Base-by-base conservation (phyloP, 805 yeast genomes). In the Ogataea corticis region DNA sequence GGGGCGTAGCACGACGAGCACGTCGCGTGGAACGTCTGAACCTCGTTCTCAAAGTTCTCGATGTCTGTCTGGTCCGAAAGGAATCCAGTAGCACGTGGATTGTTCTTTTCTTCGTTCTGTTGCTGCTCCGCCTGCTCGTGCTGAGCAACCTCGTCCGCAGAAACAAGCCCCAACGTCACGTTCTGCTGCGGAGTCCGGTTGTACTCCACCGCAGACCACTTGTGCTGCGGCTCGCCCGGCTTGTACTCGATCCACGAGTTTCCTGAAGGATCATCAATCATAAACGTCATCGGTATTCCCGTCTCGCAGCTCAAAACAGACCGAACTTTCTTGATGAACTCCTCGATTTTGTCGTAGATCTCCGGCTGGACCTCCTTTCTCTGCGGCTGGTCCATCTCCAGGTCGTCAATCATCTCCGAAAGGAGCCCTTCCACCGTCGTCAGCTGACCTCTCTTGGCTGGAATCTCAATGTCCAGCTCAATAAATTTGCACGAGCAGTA, bases 181-280 rank as follows among this genome's bases (percentile, higher is more conserved):
- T 89, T 87, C 68, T 94, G 98, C 53, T 88, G 95, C 35, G 88
- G 89, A 1, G 94, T 79, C 67, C 99, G 80, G 55, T 76, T 68
- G 64, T 91, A 94, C 58, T 88, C 91, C 28, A 76, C 72, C 66
- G 82, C 85, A 19, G 94, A 77, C 97, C 97, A 92, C 66, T 91
- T 89, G 67, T 88, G 95, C 30, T 85, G 73, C 4, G 96, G 76
- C 63, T 89, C 96, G 48, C 87, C 91, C 15, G 97, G 97, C 48
- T 79, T 67, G 64, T 76, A 88, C 62, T 88, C 96, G 44, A 94
- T 82, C 96, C 97, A 94, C 4, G 98, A 92, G 71, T 94, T 94
- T 13, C 99, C 99, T 1, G 97, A 79, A 23, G 99, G 97, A 66
- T 94, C 99, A 65, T 91, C 96, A 10, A 89, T 70, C 18, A 76